Evolutionary conservation across 2,329 filamentous ascomycete species (phyloP).

Genomic region (Colletotrichum siamense): DNA sequence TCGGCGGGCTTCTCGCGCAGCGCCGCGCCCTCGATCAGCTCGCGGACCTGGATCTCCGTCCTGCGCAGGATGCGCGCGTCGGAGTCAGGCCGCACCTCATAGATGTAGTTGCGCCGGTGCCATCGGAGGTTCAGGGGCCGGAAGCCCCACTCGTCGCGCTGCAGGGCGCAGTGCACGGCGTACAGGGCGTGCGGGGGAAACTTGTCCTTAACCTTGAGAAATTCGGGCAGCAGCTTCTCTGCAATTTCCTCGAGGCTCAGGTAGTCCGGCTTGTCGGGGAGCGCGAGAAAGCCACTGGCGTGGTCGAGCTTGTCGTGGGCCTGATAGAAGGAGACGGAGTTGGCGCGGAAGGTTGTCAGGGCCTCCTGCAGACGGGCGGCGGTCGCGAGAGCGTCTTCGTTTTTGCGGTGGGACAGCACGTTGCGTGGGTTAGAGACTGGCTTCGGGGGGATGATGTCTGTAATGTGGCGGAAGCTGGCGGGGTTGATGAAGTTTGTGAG

Average conservation of each 20-base stretch:
- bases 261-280: conserved; percentile 43
- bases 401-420: conserved; percentile 12
- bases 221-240: conserved; percentile 43
- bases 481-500: conserved; percentile 50
- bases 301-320: conserved; percentile 51
- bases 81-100: conserved; percentile 38
- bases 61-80: conserved; percentile 58
- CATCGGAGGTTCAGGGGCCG: conserved; percentile 48
- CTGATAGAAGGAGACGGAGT: conserved; percentile 52
- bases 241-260: conserved; percentile 59
- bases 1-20: conserved; percentile 1
- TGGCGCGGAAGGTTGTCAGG: conserved; percentile 51
- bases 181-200: conserved; percentile 62
- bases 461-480: conserved; percentile 44
- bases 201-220: conserved; percentile 37
- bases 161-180: conserved; percentile 71
- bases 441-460: conserved; percentile 22
- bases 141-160: conserved; percentile 66
- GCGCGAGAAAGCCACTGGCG: conserved; percentile 46
- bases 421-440: conserved; percentile 14
- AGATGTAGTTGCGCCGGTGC: conserved; percentile 36
- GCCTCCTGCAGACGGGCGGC: conserved; percentile 45
- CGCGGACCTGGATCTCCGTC: conserved; percentile 58
- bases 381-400: not conserved
- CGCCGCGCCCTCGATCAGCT: conserved; percentile 50